phyloP scores from a whole-genome alignment of 139 green algal genomes.

The Eudorina sp. region DNA sequence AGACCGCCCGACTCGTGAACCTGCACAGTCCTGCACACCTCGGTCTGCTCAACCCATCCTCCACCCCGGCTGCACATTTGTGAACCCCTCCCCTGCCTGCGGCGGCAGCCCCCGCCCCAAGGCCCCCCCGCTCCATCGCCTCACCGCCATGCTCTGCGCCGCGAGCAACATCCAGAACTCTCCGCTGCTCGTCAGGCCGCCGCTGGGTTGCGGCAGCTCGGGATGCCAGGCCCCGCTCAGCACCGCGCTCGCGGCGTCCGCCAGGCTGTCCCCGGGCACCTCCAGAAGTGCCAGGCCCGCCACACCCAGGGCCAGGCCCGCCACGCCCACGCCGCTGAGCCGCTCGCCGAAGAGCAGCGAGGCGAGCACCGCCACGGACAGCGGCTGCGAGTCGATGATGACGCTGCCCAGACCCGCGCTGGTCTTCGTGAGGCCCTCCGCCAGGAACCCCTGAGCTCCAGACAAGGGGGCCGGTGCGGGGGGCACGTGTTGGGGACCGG shows the following conservation, averaged over 20 bases:
- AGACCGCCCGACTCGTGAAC: too few relatives aligned
- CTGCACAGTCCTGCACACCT: too few relatives aligned
- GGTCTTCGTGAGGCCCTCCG: conserved; percentile 87
- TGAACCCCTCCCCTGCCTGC: too few relatives aligned
- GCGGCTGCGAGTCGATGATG: conserved; percentile 95
- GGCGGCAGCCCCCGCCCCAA: too few relatives aligned
- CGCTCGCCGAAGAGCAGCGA: conserved; percentile 93
- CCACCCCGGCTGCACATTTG: too few relatives aligned
- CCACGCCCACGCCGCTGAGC: conserved; percentile 43
- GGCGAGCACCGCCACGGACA: conserved; percentile 94
- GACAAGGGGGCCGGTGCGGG: too few relatives aligned
- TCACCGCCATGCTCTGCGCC: conserved; percentile 97
- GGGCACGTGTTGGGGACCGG: too few relatives aligned
- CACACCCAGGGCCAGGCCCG: conserved; percentile 89
- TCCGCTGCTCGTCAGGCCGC: conserved; percentile 75
- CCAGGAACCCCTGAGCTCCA: conserved; percentile 92
- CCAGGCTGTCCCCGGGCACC: conserved; percentile 66
- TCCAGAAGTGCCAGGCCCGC: conserved; percentile 92
- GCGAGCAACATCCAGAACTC: conserved; percentile 98
- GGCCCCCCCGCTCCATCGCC: conserved; percentile 26
- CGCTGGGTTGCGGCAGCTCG: conserved; percentile 16
- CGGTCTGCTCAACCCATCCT: too few relatives aligned
- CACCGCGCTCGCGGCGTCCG: background rate
- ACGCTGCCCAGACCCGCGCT: conserved; percentile 56
- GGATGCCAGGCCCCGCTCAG: background rate